A percentile compares a stretch with the other conserved stretches of the same genome.
Conservation (phyloP, 73 alveolate genomes). For the Paramecium biaurelia region DNA sequence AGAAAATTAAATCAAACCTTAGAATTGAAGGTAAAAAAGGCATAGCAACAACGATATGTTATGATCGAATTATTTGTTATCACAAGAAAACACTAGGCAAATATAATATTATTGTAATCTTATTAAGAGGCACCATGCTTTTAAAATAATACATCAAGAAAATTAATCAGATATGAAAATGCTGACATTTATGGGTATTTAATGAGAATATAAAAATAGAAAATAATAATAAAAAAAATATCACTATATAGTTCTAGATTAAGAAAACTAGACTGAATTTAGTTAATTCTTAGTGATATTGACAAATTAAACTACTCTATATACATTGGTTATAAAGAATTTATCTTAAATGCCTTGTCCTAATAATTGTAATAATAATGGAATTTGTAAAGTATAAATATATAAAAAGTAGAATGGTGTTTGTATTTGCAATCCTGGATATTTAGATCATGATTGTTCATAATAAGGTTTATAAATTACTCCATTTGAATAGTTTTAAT, state of each 20-base stretch:
- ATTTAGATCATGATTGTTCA: background rate
- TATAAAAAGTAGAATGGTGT: background rate
- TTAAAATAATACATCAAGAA: background rate
- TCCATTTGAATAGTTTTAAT: background rate
- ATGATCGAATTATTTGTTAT: background rate
- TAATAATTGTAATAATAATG: background rate
- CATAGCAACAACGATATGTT: background rate
- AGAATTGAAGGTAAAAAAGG: background rate
- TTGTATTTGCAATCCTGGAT: background rate
- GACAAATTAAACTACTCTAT: background rate
- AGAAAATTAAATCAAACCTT: background rate
- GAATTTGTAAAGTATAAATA: background rate
- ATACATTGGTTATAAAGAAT: background rate
- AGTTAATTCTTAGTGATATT: background rate
- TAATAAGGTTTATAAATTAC: background rate
- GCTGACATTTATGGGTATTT: background rate
- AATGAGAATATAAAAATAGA: background rate
- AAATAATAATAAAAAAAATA: background rate
- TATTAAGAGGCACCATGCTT: background rate
- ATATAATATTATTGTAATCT: background rate
- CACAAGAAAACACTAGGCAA: background rate
- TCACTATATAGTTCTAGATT: background rate
- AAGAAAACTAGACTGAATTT: background rate
- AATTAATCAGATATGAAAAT: background rate
- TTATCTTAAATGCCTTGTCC: background rate